Evolutionary conservation across 805 yeast species (phyloP), one percentile per base, ranked within the genome.

Genomic region (Cyberlindnera euphorbiiphila): DNA sequence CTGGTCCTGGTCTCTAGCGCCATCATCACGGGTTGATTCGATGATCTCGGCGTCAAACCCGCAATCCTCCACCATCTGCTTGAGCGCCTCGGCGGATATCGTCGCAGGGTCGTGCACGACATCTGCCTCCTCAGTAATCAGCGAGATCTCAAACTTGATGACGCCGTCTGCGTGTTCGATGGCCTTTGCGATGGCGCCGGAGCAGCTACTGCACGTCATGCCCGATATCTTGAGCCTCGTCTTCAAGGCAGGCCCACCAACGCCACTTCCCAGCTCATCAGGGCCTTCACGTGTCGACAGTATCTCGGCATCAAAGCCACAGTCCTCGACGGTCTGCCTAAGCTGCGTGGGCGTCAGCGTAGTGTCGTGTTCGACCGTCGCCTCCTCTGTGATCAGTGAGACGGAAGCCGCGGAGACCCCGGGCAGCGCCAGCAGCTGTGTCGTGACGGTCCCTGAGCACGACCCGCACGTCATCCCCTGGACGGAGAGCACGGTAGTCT

Each of bases 391-490:
- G 9, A 85, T 64, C 23, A 86, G 68, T 2, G 95, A 81, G 2
- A 89, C 85, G 3, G 73, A 69, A 0, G 70, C 87, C 2, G 61
- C 52, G 5, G 51, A 33, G 2, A 86, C 81, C 2, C 84, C 83
- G 0, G 62, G 60, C 9, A 74, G 39, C 1, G 51, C 49, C 37
- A 66, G 61, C 13, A 86, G 57, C 2, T 81, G 80, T n/a, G 61
- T 57, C 1, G 80, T 74, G 23, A 91, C 76, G 1, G 89, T 63
- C 4, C 78, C 66, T 1, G 84, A 72, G 56, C 98, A 91, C 1
- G 95, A 74, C 2, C 93, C 81, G 55, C 97, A 91, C 2, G 98
- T 89, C 97, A 89, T 91, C 3, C 97, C 97, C 34, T 45, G 44
- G 22, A 55, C 47, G 6, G 51, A 38, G 5, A 55, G 38, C 14